These are phyloP conservation scores for Colletotrichum tropicale DNA, from an alignment of 2,329 filamentous ascomycete species.

Conservation along the genomic window DNA sequence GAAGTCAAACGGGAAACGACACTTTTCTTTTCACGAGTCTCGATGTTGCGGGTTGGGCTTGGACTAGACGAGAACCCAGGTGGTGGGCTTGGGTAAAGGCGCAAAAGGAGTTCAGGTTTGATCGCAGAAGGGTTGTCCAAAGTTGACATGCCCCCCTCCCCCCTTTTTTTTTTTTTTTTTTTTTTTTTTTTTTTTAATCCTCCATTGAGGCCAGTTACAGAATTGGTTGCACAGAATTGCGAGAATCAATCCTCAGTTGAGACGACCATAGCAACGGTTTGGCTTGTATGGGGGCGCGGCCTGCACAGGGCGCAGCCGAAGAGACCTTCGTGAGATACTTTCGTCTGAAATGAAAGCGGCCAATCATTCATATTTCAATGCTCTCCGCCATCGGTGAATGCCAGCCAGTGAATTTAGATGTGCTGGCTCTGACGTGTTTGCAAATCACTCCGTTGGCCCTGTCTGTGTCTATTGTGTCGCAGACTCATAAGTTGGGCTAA, in stretches of 20 bases:
- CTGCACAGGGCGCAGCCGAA: neutral
- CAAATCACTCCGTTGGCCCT: neutral
- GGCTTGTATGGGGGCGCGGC: neutral
- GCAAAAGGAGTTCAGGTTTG: neutral
- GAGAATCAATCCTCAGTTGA: neutral
- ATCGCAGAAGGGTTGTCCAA: neutral
- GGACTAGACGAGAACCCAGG: neutral
- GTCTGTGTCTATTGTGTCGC: neutral
- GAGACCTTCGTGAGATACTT: neutral
- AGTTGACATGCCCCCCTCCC: neutral
- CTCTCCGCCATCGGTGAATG: neutral
- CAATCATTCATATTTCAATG: neutral
- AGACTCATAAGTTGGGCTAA: neutral
- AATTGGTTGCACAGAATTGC: neutral
- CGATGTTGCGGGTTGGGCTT: neutral
- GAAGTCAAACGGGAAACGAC: neutral
- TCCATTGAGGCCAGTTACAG: neutral
- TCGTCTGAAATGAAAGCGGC: neutral
- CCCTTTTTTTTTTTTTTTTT: neutral
- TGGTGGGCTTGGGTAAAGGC: neutral
- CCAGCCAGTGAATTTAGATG: neutral
- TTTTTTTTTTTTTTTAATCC: neutral
- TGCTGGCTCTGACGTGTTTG: neutral
- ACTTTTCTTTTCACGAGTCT: neutral
- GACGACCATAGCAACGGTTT: neutral